phyloP scores from a whole-genome alignment of 768 basidiomycete genomes.

The Fibroporia radiculosa region DNA sequence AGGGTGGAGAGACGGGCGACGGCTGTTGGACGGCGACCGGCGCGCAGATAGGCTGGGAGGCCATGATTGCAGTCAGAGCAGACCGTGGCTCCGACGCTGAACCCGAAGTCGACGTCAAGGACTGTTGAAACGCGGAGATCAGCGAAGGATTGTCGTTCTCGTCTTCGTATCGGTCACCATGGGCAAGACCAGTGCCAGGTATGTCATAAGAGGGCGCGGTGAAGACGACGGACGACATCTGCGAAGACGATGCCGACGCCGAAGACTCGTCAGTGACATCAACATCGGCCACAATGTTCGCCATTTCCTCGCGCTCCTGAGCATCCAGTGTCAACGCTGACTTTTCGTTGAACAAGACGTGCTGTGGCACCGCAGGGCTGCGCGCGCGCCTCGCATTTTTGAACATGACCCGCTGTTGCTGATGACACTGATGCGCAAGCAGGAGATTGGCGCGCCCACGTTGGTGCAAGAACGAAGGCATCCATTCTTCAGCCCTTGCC shows the following conservation, averaged over 20 bases:
- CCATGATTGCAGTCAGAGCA: not conserved
- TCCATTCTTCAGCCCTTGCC: not conserved
- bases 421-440: constrained; percentile 4
- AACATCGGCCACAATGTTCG: not conserved
- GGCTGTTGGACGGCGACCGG: not conserved
- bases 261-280: not conserved
- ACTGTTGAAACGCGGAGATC: constrained; percentile 8
- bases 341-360: not conserved
- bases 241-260: not conserved
- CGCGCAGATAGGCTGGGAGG: constrained; percentile 1
- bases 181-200: not conserved
- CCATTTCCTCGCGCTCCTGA: not conserved
- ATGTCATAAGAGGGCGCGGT: not conserved
- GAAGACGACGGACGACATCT: not conserved
- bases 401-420: constrained; percentile 1
- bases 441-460: constrained; percentile 1
- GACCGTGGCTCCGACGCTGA: constrained; percentile 1
- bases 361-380: not conserved
- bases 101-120: constrained; percentile 2
- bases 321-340: not conserved
- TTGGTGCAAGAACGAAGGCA: constrained; percentile 7
- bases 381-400: not conserved
- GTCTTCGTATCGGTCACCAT: not conserved
- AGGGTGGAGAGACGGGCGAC: not conserved
- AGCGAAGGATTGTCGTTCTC: not conserved